A percentile compares a stretch with the other conserved stretches of the same genome.
phyloP scores from a whole-genome alignment of 202 grass and related monocot species.

The Saccharum hybrid region DNA sequence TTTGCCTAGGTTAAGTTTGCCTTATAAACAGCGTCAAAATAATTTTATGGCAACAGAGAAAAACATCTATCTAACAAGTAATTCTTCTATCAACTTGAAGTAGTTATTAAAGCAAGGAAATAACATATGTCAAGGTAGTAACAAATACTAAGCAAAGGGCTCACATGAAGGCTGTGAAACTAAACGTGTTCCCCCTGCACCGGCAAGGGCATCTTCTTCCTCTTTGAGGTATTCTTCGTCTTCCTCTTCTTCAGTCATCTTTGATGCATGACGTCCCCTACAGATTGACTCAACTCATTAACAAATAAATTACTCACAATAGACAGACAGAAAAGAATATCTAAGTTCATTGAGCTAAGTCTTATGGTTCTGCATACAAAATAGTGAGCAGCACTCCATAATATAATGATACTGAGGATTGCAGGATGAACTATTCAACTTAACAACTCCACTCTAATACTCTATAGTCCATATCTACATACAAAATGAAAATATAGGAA shows the following conservation, averaged over 20 bases:
- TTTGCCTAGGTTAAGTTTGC: background rate
- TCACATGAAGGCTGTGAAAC: constrained; percentile 89
- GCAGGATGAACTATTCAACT: constrained; percentile 5
- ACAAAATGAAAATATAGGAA: constrained; percentile 33
- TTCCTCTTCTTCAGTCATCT: constrained; percentile 96
- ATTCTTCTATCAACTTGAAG: background rate
- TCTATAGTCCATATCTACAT: constrained; percentile 17
- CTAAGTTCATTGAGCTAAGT: background rate
- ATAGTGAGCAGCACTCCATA: background rate
- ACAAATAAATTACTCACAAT: constrained; percentile 29
- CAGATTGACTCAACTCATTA: constrained; percentile 34
- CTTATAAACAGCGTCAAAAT: background rate
- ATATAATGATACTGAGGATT: background rate
- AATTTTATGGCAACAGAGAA: background rate
- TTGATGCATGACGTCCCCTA: constrained; percentile 91
- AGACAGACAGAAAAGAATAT: constrained; percentile 21
- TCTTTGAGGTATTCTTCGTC: constrained; percentile 90
- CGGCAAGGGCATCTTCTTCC: constrained; percentile 87
- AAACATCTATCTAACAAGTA: background rate
- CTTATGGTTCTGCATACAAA: constrained; percentile 4
- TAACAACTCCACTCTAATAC: constrained; percentile 1
- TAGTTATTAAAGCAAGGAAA: background rate
- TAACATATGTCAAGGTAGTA: background rate
- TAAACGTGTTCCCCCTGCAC: constrained; percentile 84
- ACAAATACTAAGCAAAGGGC: constrained; percentile 1